Conservation (phyloP, 2,329 filamentous ascomycete genomes). For the Dendryphion nanum region DNA sequence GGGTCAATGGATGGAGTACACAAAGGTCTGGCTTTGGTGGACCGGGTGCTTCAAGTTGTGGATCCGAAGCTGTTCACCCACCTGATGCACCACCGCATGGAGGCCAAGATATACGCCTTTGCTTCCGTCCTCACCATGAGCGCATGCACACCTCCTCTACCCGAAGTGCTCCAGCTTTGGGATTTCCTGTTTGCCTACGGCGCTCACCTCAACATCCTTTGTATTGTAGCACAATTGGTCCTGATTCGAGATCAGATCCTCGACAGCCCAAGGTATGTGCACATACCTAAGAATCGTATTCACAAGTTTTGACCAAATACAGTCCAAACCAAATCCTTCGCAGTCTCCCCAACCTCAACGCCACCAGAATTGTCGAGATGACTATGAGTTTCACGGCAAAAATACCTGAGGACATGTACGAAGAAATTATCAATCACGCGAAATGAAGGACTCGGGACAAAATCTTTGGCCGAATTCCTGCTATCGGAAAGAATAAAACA, state of each 20-base stretch:
- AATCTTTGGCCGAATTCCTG: no score
- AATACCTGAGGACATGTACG: slow-evolving; percentile 87
- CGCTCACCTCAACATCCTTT: slow-evolving; percentile 89
- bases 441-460: no score
- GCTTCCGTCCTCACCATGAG: slow-evolving; percentile 92
- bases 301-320: no score
- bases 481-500: no score
- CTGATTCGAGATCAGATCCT: slow-evolving; percentile 83
- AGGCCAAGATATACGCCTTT: slow-evolving; percentile 94
- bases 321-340: slow-evolving; percentile 93
- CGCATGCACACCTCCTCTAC: slow-evolving; percentile 90
- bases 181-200: slow-evolving; percentile 97
- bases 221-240: slow-evolving; percentile 92
- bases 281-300: no score
- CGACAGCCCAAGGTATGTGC: slow-evolving; percentile 72
- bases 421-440: slow-evolving; percentile 84
- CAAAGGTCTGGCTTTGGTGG: slow-evolving; percentile 83
- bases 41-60: slow-evolving; percentile 87
- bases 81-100: slow-evolving; percentile 80
- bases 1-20: slow-evolving; percentile 98
- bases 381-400: slow-evolving; percentile 85
- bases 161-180: slow-evolving; percentile 91
- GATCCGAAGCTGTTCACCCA: slow-evolving; percentile 84
- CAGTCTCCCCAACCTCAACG: slow-evolving; percentile 79
- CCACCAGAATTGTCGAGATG: slow-evolving; percentile 78